phyloP scores from a whole-genome alignment of 495 filamentous ascomycete species.

The Xylaria castorea region DNA sequence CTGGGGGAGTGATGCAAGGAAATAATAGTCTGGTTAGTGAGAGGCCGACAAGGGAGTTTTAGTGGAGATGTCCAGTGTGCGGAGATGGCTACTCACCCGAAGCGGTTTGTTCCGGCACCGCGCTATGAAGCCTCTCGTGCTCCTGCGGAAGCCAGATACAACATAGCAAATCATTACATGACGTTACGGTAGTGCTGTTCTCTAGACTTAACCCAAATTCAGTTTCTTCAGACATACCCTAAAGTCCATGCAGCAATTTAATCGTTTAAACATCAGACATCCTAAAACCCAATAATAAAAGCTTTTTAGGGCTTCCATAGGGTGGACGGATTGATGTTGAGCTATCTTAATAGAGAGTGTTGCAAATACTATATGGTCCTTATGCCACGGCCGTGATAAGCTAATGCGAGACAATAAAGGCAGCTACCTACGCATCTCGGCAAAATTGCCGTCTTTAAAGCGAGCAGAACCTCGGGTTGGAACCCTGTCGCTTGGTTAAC shows the following conservation, averaged over 20 bases:
- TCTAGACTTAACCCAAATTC: too few species aligned
- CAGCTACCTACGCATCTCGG: too few species aligned
- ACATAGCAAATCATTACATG: too few species aligned
- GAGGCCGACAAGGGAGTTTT: not conserved
- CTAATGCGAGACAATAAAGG: too few species aligned
- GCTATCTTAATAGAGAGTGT: not conserved
- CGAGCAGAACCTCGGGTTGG: too few species aligned
- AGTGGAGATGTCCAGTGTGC: not conserved
- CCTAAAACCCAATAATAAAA: not conserved
- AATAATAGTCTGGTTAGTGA: not conserved
- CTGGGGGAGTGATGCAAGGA: conserved; percentile 3
- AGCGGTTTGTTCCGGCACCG: too few species aligned
- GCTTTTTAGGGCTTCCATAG: not conserved
- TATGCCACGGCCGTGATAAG: not conserved
- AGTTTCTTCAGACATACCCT: not conserved
- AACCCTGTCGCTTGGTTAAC: too few species aligned
- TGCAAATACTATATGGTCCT: not conserved
- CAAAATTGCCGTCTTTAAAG: too few species aligned
- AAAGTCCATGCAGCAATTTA: not conserved
- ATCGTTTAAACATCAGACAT: not conserved
- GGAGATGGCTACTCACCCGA: not conserved
- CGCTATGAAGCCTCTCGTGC: not conserved
- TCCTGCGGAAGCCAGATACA: too few species aligned
- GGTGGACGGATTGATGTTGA: not conserved
- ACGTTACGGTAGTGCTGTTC: too few species aligned